Evolutionary conservation across 139 green algal genomes (phyloP).

Genomic region (Coelastrella sp.): DNA sequence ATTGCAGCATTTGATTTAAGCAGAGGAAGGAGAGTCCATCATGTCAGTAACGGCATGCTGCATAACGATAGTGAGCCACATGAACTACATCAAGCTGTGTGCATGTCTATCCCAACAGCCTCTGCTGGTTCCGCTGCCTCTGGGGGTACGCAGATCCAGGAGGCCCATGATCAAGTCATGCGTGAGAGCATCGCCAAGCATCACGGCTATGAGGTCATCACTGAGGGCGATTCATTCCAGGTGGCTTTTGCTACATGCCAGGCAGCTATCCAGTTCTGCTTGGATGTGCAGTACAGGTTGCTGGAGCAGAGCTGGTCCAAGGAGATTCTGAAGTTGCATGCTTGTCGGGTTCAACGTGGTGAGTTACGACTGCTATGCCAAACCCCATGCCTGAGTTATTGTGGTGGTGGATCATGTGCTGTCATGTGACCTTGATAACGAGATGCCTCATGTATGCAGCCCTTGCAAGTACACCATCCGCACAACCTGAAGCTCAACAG

Average conservation of each 20-base stretch:
- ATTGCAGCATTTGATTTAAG: background rate
- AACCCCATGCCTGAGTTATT: no score
- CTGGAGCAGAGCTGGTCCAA: slow-evolving; percentile 79
- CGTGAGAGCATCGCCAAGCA: slow-evolving; percentile 76
- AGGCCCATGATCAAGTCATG: slow-evolving; percentile 84
- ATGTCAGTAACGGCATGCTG: no score
- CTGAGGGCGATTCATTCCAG: slow-evolving; percentile 84
- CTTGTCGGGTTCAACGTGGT: slow-evolving; percentile 64
- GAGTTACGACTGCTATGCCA: background rate
- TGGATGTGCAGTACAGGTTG: slow-evolving; percentile 82
- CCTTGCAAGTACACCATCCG: background rate
- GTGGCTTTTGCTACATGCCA: slow-evolving; percentile 72
- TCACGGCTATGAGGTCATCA: slow-evolving; percentile 81
- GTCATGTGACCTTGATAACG: background rate
- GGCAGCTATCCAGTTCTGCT: slow-evolving; percentile 77
- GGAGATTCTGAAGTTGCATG: slow-evolving; percentile 71
- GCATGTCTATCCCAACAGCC: background rate
- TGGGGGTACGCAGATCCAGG: slow-evolving; percentile 65
- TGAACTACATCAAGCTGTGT: background rate
- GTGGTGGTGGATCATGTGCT: no score
- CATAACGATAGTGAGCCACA: no score
- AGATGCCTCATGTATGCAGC: background rate
- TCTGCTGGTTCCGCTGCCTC: background rate
- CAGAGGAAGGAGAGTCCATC: no score
- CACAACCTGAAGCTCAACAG: background rate